Conservation (phyloP, 208 protist genomes). For the Lotmaria passim region DNA sequence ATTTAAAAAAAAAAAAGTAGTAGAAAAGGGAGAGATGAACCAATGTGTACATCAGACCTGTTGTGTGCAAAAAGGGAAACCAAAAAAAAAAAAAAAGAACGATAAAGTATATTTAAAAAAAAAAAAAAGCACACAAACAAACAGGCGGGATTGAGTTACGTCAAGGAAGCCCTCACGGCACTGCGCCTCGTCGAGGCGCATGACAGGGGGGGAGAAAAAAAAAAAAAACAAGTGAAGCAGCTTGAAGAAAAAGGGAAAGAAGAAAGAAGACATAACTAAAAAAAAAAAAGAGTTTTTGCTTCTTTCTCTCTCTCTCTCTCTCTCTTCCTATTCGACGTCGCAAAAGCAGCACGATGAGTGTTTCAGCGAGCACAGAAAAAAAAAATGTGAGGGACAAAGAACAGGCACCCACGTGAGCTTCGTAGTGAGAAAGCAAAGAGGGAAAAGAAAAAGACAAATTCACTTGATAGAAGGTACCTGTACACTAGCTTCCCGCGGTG, state of each 20-base stretch:
- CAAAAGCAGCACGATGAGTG: not conserved
- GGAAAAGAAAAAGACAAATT: not conserved
- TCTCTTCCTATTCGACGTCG: too few species aligned
- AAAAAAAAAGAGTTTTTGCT: too few species aligned
- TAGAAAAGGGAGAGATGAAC: too few species aligned
- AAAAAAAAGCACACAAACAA: too few species aligned
- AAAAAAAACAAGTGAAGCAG: conserved; percentile 2
- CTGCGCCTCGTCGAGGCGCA: conserved; percentile 20
- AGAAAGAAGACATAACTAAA: not conserved
- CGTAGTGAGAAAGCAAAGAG: conserved; percentile 1
- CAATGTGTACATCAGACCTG: too few species aligned
- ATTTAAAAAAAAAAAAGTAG: too few species aligned
- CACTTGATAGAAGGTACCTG: too few species aligned
- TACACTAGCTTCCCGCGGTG: not conserved
- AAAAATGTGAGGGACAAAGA: not conserved
- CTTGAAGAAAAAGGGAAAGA: conserved; percentile 20
- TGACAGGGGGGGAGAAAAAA: conserved; percentile 23
- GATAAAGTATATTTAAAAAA: too few species aligned
- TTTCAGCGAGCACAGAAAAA: not conserved
- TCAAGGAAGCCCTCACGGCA: too few species aligned
- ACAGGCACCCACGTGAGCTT: too few species aligned
- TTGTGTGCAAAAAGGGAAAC: not conserved
- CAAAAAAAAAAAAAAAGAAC: conserved; percentile 17
- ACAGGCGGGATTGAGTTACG: too few species aligned
- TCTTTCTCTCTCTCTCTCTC: too few species aligned